A percentile compares a stretch with the other conserved stretches of the same genome.
Conservation (phyloP, 768 basidiomycete species). For the Candolleomyces eurysporus region DNA sequence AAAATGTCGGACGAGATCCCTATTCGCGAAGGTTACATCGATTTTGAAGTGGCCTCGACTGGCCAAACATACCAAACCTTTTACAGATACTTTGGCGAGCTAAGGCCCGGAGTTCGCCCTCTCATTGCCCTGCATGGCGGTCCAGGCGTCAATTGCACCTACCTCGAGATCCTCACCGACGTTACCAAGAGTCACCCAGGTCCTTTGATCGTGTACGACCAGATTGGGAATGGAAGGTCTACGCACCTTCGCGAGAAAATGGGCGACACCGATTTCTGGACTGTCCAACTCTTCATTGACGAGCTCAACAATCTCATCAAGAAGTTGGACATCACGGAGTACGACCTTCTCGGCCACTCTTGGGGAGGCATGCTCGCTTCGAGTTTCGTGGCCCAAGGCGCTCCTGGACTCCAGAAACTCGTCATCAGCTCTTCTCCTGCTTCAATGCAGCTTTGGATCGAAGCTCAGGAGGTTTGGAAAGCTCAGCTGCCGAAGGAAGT, state of each 20-base stretch:
- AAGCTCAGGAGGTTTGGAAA: conserved; percentile 12
- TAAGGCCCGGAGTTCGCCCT: conserved; percentile 33
- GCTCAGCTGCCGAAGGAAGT: conserved; percentile 38
- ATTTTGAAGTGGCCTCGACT: conserved; percentile 9
- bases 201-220: conserved; percentile 56
- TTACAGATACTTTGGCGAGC: conserved; percentile 49
- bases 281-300: conserved; percentile 44
- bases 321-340: conserved; percentile 44
- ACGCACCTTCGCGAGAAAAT: conserved; percentile 51
- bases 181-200: conserved; percentile 33
- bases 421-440: conserved; percentile 45
- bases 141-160: conserved; percentile 43
- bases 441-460: conserved; percentile 38
- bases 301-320: conserved; percentile 47
- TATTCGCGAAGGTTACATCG: conserved; percentile 14
- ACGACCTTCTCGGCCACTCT: conserved; percentile 51
- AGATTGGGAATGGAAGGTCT: conserved; percentile 53
- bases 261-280: conserved; percentile 47
- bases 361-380: conserved; percentile 51
- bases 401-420: conserved; percentile 43
- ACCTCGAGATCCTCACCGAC: conserved; percentile 37
- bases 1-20: too few relatives aligned
- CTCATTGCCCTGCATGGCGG: conserved; percentile 55
- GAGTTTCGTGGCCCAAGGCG: conserved; percentile 32
- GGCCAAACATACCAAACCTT: conserved; percentile 35